Evolutionary conservation across 192 early-diverging fungal species (phyloP).

Genomic region (Rhizophagus prolifer): DNA sequence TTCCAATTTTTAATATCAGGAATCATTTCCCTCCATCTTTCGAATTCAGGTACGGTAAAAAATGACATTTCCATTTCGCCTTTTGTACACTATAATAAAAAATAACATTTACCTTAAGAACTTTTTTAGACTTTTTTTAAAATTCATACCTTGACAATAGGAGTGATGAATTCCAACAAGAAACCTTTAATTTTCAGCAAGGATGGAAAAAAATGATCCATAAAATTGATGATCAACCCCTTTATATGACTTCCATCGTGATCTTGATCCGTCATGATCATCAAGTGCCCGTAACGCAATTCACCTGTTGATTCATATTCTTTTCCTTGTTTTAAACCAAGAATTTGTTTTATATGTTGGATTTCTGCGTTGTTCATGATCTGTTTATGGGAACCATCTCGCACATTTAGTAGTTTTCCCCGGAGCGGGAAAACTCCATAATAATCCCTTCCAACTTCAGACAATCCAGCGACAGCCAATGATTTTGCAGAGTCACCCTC

Average conservation of each 20-base stretch:
- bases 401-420: slow-evolving; percentile 98
- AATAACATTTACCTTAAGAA: too few relatives aligned
- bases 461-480: slow-evolving; percentile 80
- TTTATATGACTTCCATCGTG: slow-evolving; percentile 97
- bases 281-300: slow-evolving; percentile 91
- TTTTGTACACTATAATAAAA: too few relatives aligned
- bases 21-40: slow-evolving; percentile 72
- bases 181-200: slow-evolving; percentile 89
- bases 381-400: slow-evolving; percentile 71
- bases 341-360: slow-evolving; percentile 84
- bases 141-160: slow-evolving; percentile 55
- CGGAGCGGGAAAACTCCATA: slow-evolving; percentile 96
- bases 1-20: slow-evolving; percentile 75
- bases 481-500: slow-evolving; percentile 50
- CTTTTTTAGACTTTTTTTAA: too few relatives aligned
- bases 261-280: slow-evolving; percentile 99
- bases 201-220: slow-evolving; percentile 92
- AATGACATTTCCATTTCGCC: slow-evolving; percentile 52
- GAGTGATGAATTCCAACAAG: slow-evolving; percentile 94
- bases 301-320: slow-evolving; percentile 72
- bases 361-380: slow-evolving; percentile 88
- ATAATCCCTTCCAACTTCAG: slow-evolving; percentile 85
- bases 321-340: slow-evolving; percentile 87
- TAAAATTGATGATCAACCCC: slow-evolving; percentile 93
- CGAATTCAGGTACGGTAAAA: slow-evolving; percentile 92